phyloP scores from a whole-genome alignment of 139 green algal species.

The Chlorella sorokiniana region DNA sequence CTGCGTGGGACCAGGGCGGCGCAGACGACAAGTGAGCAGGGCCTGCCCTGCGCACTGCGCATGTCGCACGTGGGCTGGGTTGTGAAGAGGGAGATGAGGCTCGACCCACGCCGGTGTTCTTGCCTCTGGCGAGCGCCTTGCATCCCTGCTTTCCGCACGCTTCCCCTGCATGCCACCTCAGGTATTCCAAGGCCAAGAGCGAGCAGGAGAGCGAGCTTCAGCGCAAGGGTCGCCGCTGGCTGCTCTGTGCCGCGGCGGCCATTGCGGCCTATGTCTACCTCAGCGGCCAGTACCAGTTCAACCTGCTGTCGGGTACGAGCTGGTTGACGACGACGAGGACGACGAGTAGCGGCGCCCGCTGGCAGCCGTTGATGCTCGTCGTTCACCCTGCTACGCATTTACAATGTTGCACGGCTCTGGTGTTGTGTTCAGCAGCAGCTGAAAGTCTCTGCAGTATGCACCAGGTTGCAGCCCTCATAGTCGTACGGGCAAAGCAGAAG shows the following conservation, averaged over 20 bases:
- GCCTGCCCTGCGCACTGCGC: too few species aligned
- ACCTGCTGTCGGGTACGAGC: slow-evolving; percentile 3
- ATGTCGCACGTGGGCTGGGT: too few species aligned
- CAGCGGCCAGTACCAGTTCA: slow-evolving; percentile 42
- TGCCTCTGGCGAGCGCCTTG: too few species aligned
- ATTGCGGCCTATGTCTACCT: slow-evolving; percentile 39
- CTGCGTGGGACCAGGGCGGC: background rate
- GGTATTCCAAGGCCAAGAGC: slow-evolving; percentile 23
- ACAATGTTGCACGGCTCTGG: too few species aligned
- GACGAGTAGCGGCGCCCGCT: background rate
- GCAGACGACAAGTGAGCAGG: background rate
- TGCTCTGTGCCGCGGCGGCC: slow-evolving; percentile 31
- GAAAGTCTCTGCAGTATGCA: too few species aligned
- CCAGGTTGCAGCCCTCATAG: too few species aligned
- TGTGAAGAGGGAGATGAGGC: too few species aligned
- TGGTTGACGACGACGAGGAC: slow-evolving; percentile 26
- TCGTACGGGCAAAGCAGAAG: too few species aligned
- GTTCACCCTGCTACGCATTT: too few species aligned
- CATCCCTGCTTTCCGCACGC: background rate
- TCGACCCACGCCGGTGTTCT: too few species aligned
- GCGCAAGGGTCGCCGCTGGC: slow-evolving; percentile 42
- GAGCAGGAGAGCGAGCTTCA: slow-evolving; percentile 23
- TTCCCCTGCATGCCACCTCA: background rate
- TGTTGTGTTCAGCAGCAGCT: too few species aligned
- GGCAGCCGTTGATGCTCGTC: background rate